Percentiles rank a stretch among this genome's conserved stretches.
These are phyloP conservation scores for Fraxinus nigra DNA, from an alignment of 305 asterid genomes.

Conservation along the genomic window DNA sequence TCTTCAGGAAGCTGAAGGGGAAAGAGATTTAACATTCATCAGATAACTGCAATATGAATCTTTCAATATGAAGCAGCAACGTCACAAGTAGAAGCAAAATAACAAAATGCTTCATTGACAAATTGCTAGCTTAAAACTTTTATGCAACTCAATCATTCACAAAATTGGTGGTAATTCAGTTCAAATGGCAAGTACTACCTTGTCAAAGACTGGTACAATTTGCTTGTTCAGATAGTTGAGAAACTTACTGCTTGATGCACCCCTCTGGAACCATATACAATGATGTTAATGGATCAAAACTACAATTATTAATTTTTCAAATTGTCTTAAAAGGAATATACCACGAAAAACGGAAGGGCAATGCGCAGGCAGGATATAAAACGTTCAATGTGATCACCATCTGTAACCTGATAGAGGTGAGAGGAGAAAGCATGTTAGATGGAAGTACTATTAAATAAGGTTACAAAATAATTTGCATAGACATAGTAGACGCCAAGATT, in stretches of 20 bases:
- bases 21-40: slow-evolving; percentile 19
- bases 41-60: slow-evolving; percentile 16
- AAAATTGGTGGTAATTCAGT: slow-evolving; percentile 8
- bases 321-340: slow-evolving; percentile 19
- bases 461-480: neutral
- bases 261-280: slow-evolving; percentile 54
- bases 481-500: neutral
- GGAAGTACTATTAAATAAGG: slow-evolving; percentile 9
- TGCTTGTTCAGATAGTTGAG: slow-evolving; percentile 76
- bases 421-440: slow-evolving; percentile 19
- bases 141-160: slow-evolving; percentile 2
- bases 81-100: neutral
- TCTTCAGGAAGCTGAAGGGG: slow-evolving; percentile 73
- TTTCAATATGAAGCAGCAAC: slow-evolving; percentile 1
- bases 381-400: slow-evolving; percentile 78
- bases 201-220: slow-evolving; percentile 83
- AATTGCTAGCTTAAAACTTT: slow-evolving; percentile 10
- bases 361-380: slow-evolving; percentile 67
- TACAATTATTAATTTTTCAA: slow-evolving; percentile 3
- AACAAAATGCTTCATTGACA: slow-evolving; percentile 1
- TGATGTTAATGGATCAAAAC: slow-evolving; percentile 14
- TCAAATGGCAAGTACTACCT: slow-evolving; percentile 48
- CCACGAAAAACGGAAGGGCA: slow-evolving; percentile 85
- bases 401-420: slow-evolving; percentile 59
- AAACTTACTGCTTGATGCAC: slow-evolving; percentile 87